These are phyloP conservation scores for Colletotrichum salicis DNA, from an alignment of 2,329 filamentous ascomycete species.

Conservation along the genomic window DNA sequence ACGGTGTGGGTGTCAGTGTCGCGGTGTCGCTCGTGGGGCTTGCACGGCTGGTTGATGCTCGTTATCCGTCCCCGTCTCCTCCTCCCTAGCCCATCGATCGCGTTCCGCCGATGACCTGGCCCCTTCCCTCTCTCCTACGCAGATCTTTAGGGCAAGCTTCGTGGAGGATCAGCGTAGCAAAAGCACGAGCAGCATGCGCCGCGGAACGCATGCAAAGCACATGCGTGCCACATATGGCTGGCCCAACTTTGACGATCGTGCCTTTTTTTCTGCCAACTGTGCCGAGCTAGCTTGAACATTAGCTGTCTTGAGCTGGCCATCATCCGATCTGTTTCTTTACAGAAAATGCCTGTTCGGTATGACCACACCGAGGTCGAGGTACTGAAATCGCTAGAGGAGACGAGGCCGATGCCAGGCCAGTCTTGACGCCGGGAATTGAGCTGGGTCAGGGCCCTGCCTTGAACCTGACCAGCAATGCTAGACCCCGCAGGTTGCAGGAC, in stretches of 20 bases:
- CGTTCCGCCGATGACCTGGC: constrained; percentile 7
- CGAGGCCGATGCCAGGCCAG: neutral
- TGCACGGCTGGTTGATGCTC: neutral
- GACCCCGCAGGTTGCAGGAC: neutral
- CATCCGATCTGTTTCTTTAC: neutral
- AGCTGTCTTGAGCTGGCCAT: neutral
- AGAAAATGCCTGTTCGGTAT: neutral
- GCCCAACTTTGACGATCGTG: constrained; percentile 3
- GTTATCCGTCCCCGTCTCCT: neutral
- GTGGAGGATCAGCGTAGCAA: constrained; percentile 21
- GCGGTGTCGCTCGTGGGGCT: neutral
- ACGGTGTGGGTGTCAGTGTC: neutral
- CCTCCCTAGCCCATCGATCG: neutral
- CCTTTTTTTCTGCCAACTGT: neutral
- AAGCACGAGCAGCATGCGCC: constrained; percentile 7
- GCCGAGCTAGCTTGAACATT: constrained; percentile 1
- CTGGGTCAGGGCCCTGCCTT: neutral
- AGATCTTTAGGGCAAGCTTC: constrained; percentile 25
- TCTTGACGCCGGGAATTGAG: neutral
- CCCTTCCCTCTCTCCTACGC: neutral
- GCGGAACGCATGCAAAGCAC: constrained; percentile 25
- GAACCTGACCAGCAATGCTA: neutral
- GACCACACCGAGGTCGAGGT: neutral
- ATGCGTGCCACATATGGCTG: constrained; percentile 13
- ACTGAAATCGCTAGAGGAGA: neutral